Percentiles rank a stretch among this genome's conserved stretches.
phyloP scores from a whole-genome alignment of 495 filamentous ascomycete genomes.

The Barbatosphaeria neglecta region DNA sequence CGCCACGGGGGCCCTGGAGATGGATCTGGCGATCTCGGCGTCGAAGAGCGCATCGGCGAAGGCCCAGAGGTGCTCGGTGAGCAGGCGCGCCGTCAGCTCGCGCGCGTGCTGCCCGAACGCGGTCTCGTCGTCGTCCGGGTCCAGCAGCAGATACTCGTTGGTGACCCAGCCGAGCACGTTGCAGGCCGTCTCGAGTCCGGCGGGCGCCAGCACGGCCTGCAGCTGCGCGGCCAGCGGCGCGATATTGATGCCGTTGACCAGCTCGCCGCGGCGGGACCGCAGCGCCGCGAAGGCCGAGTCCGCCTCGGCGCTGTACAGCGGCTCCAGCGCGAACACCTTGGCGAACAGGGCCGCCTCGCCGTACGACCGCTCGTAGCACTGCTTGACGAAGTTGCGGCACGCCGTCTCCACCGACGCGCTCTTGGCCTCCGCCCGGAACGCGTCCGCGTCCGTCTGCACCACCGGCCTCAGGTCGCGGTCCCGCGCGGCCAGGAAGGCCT shows the following conservation, averaged over 20 bases:
- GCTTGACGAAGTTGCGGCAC: conserved; percentile 36
- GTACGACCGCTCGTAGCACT: conserved; percentile 35
- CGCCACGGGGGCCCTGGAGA: conserved; percentile 30
- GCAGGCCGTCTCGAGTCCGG: conserved; percentile 46
- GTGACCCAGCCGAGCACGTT: conserved; percentile 72
- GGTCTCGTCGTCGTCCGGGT: conserved; percentile 62
- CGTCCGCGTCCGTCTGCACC: conserved; percentile 40
- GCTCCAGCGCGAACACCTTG: conserved; percentile 37
- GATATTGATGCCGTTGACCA: conserved; percentile 33
- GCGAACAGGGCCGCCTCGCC: conserved; percentile 35
- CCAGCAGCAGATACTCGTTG: conserved; percentile 63
- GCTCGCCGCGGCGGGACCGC: conserved; percentile 23
- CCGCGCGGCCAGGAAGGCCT: conserved; percentile 27
- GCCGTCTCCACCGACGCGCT: conserved; percentile 31
- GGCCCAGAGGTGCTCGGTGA: conserved; percentile 40
- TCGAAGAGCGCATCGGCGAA: conserved; percentile 39
- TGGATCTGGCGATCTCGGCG: conserved; percentile 37
- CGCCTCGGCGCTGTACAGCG: conserved; percentile 27
- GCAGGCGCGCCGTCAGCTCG: conserved; percentile 47
- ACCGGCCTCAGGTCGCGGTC: conserved; percentile 41
- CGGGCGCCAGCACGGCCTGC: conserved; percentile 26
- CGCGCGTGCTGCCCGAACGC: conserved; percentile 60
- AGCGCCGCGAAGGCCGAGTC: conserved; percentile 31
- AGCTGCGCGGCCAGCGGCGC: conserved; percentile 33
- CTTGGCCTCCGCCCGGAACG: conserved; percentile 33